A percentile compares a stretch with the other conserved stretches of the same genome.
Evolutionary conservation across 139 green algal genomes (phyloP).

Genomic region (Auxenochlorella pyrenoidosa): DNA sequence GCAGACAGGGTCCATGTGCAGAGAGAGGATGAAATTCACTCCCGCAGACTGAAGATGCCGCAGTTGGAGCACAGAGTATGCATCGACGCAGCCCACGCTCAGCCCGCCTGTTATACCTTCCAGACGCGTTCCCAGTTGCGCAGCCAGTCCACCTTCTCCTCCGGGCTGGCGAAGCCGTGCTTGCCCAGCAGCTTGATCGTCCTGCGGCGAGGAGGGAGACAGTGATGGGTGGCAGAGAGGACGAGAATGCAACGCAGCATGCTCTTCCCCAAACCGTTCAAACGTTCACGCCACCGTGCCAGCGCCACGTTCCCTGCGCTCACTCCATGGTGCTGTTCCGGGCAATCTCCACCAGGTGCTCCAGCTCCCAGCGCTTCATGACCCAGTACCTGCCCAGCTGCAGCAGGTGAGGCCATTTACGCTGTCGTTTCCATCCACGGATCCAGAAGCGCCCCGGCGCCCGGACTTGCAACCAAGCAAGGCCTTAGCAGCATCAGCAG

Average conservation of each 20-base stretch:
- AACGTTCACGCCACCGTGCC: too few relatives aligned
- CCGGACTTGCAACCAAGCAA: too few relatives aligned
- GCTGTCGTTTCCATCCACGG: too few relatives aligned
- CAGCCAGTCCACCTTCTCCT: background rate
- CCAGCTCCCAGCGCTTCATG: constrained; percentile 7
- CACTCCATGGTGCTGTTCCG: constrained; percentile 8
- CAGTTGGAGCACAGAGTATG: too few relatives aligned
- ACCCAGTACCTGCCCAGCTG: constrained; percentile 16
- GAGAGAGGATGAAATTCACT: background rate
- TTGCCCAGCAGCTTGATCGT: background rate
- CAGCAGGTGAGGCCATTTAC: background rate
- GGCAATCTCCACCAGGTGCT: constrained; percentile 8
- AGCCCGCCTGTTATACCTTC: background rate
- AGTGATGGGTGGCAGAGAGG: too few relatives aligned
- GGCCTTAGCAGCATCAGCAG: too few relatives aligned
- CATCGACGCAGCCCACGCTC: too few relatives aligned
- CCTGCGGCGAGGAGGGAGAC: background rate
- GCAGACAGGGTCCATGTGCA: background rate
- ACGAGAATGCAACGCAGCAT: too few relatives aligned
- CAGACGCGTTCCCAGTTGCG: background rate
- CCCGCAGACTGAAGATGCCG: background rate
- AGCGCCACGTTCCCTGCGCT: background rate
- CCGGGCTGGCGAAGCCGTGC: background rate
- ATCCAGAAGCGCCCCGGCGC: too few relatives aligned
- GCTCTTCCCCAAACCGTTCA: too few relatives aligned